Percentiles rank a stretch among this genome's conserved stretches.
Conservation (phyloP, 176 grass and related monocot genomes). For the Phoenix dactylifera region DNA sequence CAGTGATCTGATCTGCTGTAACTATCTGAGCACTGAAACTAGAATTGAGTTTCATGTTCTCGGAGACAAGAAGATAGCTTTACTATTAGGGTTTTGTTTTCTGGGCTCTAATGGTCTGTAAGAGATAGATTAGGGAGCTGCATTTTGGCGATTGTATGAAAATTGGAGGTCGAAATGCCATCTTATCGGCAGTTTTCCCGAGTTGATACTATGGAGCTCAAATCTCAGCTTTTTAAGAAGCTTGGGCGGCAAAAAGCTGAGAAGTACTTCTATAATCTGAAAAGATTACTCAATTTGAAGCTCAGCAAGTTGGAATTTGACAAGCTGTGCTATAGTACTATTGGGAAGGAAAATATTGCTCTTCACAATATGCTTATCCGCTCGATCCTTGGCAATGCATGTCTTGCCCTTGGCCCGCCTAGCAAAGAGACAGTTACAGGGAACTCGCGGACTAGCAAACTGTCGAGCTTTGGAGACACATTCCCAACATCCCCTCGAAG, state of each 20-base stretch:
- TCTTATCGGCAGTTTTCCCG: conserved; percentile 40
- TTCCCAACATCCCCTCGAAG: conserved; percentile 3
- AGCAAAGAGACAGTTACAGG: conserved; percentile 46
- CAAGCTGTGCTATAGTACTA: conserved; percentile 33
- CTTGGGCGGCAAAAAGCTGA: conserved; percentile 43
- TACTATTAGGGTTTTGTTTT: too few relatives aligned
- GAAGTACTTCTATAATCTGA: conserved; percentile 61
- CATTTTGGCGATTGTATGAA: background rate
- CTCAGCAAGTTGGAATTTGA: conserved; percentile 60
- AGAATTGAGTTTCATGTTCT: too few relatives aligned
- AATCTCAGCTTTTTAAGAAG: conserved; percentile 49
- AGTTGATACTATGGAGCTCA: conserved; percentile 53
- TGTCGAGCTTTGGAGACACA: conserved; percentile 22
- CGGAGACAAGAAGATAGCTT: too few relatives aligned
- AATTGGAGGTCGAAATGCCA: conserved; percentile 24
- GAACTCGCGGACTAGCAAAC: conserved; percentile 44
- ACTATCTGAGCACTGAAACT: too few relatives aligned
- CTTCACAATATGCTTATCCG: conserved; percentile 61
- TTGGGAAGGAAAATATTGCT: conserved; percentile 67
- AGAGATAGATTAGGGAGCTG: background rate
- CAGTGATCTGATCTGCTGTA: too few relatives aligned
- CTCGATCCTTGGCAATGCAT: conserved; percentile 60
- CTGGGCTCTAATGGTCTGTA: too few relatives aligned
- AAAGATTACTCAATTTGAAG: conserved; percentile 54
- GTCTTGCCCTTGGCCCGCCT: conserved; percentile 20